Evolutionary conservation across 2,329 filamentous ascomycete genomes (phyloP), one percentile per base, ranked within the genome.

Genomic region (Epichloe elymi): DNA sequence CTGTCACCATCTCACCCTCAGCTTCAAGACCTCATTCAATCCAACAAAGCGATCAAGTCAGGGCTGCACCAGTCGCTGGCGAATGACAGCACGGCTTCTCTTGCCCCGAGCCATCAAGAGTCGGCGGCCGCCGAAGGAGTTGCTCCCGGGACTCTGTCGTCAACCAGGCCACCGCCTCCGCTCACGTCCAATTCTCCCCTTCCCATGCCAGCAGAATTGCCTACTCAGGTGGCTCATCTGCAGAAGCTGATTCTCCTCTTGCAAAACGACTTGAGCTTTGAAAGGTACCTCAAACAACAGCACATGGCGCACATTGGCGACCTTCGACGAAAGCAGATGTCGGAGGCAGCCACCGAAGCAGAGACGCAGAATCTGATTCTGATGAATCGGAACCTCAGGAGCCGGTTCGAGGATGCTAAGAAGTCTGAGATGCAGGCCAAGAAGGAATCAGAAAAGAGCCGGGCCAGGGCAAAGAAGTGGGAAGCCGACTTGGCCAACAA

Each of bases 311-410:
- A 91, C 53, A 90, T 93, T 61, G 86, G 86, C 1, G 85, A 88
- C 60, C 68, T 93, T 41, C 83, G 86, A 57, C 76, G 85, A 14
- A 82, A 82, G 55, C 83, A 88, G 53, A 80, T 91, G 56, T 79
- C 79, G 56, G 85, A 90, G 63, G 85, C 85, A 7, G 85, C 86
- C 2, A 84, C 80, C 1, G 87, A 91, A 62, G 86, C 87, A 0
- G 86, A 93, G 61, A 88, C 85, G 2, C 86, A 91, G 57, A 88
- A 89, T 49, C 69, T 93, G 3, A 79, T 91, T 56, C 84, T 88
- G 58, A 82, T 78, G 17, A 91, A 90, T 61, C 80, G 85, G 17
- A 80, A 80, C 19, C 68, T 91, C 33, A 87, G 84, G 63, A 79
- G 80, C 50, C 83, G 85, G 49, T 74, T 88, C 8, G 81, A 85